These are phyloP conservation scores for Bauhinia variegata DNA, from an alignment of 306 rosid species.

Conservation along the genomic window DNA sequence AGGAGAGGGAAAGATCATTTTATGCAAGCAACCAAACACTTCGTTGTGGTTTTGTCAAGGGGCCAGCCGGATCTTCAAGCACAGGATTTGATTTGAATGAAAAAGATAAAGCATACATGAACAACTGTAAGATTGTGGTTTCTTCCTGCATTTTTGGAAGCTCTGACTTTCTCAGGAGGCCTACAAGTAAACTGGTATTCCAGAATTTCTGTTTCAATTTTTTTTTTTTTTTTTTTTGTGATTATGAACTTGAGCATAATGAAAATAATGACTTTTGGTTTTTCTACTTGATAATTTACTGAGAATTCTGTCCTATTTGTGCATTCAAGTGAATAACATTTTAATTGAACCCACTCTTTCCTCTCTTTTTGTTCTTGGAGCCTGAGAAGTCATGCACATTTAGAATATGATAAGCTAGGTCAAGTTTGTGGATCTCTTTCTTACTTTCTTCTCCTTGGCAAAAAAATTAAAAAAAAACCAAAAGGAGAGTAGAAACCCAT, in stretches of 20 bases:
- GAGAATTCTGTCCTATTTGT: neutral
- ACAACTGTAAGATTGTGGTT: slow-evolving; percentile 71
- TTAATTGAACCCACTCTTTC: neutral
- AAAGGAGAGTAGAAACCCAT: neutral
- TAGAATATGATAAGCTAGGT: slow-evolving; percentile 6
- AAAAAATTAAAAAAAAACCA: neutral
- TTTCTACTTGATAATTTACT: slow-evolving; percentile 3
- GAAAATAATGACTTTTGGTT: neutral
- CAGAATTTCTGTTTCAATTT: slow-evolving; percentile 3
- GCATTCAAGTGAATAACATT: slow-evolving; percentile 14
- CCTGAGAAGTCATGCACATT: slow-evolving; percentile 6
- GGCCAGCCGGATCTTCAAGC: slow-evolving; percentile 59
- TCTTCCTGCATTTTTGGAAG: slow-evolving; percentile 98
- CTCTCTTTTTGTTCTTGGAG: neutral
- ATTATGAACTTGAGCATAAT: slow-evolving; percentile 12
- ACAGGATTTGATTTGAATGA: slow-evolving; percentile 79
- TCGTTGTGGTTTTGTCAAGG: slow-evolving; percentile 86
- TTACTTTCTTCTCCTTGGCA: neutral
- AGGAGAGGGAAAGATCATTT: slow-evolving; percentile 80
- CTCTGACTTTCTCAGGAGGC: slow-evolving; percentile 93
- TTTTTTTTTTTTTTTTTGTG: too few species aligned
- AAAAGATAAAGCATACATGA: slow-evolving; percentile 73
- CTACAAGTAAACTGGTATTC: slow-evolving; percentile 79
- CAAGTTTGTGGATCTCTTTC: neutral
- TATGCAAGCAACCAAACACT: slow-evolving; percentile 67